Conservation (phyloP, 495 filamentous ascomycete genomes). For the Bathelium albidoporum region DNA sequence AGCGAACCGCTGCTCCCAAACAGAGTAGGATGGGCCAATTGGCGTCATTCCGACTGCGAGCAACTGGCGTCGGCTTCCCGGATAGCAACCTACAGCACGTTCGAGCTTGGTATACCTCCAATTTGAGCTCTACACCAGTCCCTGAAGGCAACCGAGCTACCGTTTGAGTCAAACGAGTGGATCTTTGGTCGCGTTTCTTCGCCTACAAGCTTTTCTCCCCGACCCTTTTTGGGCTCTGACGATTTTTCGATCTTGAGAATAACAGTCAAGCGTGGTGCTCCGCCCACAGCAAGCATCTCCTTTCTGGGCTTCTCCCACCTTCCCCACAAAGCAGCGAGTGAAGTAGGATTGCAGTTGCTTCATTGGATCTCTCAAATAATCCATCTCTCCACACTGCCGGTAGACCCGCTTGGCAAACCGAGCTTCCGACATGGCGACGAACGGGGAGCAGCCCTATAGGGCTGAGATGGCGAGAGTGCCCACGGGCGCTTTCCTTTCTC, state of each 20-base stretch:
- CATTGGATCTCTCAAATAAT: not conserved
- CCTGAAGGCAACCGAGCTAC: too few relatives aligned
- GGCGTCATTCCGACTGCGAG: not conserved
- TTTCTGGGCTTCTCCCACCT: too few relatives aligned
- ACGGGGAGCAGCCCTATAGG: constrained; percentile 19
- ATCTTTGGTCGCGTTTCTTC: too few relatives aligned
- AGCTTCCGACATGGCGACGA: constrained; percentile 13
- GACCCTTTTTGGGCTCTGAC: too few relatives aligned
- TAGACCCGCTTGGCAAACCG: not conserved
- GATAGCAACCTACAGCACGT: not conserved
- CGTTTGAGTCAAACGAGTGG: too few relatives aligned
- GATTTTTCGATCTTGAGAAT: too few relatives aligned
- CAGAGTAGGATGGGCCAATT: constrained; percentile 2
- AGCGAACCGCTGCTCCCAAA: not conserved
- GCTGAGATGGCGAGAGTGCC: constrained; percentile 26
- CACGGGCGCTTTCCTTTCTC: constrained; percentile 23
- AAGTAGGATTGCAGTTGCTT: too few relatives aligned
- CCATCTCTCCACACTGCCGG: not conserved
- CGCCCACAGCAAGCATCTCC: not conserved
- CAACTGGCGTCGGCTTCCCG: not conserved
- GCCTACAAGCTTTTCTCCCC: too few relatives aligned
- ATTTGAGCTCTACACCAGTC: not conserved
- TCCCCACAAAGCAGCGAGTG: too few relatives aligned
- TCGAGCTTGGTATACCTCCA: not conserved
- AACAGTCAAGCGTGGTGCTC: too few relatives aligned